Percentiles rank a stretch among this genome's conserved stretches.
Conservation (phyloP, 306 rosid genomes). For the Vigna angularis region DNA sequence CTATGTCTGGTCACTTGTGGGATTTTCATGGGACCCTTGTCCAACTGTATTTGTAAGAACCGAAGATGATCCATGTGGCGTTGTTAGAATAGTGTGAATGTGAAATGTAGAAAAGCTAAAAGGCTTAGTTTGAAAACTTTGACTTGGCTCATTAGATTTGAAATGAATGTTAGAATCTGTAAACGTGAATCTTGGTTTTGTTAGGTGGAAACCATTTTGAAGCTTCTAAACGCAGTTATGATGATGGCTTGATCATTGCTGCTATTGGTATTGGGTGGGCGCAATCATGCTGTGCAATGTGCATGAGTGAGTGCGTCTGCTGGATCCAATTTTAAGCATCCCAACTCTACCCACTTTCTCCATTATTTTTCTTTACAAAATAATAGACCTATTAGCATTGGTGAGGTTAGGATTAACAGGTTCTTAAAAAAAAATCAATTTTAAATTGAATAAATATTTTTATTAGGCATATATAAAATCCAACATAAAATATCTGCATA, state of each 20-base stretch:
- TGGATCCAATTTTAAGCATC: slow-evolving; percentile 3
- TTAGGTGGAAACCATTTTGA: slow-evolving; percentile 28
- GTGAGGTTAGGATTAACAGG: no score
- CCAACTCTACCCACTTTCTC: no score
- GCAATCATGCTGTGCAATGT: no score
- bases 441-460: no score
- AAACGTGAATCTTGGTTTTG: not conserved
- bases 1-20: slow-evolving; percentile 11
- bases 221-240: slow-evolving; percentile 2
- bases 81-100: slow-evolving; percentile 8
- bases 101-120: not conserved
- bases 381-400: no score
- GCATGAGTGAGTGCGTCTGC: not conserved
- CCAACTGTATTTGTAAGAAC: not conserved
- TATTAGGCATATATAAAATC: no score
- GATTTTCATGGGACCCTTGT: slow-evolving; percentile 21
- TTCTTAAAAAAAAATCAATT: no score
- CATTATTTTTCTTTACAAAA: no score
- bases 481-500: no score
- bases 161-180: not conserved
- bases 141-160: slow-evolving; percentile 11
- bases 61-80: not conserved
- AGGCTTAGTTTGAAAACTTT: not conserved
- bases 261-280: no score
- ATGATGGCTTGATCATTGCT: not conserved